Evolutionary conservation across 345 rosid genomes (phyloP), one percentile per base, ranked within the genome.

Genomic region (Syzygium jambos): DNA sequence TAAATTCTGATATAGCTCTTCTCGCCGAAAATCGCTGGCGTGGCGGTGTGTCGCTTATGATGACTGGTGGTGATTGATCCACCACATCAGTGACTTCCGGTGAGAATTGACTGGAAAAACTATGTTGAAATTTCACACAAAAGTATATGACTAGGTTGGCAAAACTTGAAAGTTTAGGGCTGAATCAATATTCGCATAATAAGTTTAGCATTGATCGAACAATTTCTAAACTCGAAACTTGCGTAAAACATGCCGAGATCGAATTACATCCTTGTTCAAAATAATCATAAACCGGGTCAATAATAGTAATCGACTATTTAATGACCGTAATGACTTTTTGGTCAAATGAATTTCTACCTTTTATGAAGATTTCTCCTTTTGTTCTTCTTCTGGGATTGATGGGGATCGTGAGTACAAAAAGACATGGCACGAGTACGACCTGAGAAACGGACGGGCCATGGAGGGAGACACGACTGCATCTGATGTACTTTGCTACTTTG

Each of bases 1-100:
- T 17, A 17, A 68, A 17, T 30, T 3, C 2, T 9, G 9, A 30
- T 4, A 3, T 17, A 21, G 21, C 34, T 19, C 7, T 68, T 30
- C 23, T 19, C 1, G 5, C 0, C 46, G 0, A 4, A 30, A 30
- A 17, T 4, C 19, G 0, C 23, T 68, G 9, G 8, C 0, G 10
- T 68, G 43, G 21, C 1, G 17, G 2, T 0, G 7, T 56, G 6
- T 2, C 1, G 25, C 25, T 57, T 57, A 57, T 0, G 14, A 57
- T 57, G 1, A 2, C 0, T 4, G 0, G 11, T 9, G 52, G 12
- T 51, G 11, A 55, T 2, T 21, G 11, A 55, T 3, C 25, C 4
- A 1, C 25, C 25, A 55, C 12, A 1, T 16, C 1, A 0, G 13
- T 9, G 11, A 9, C 34, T 68, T 68, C 5, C 8, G 16, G 43